These are phyloP conservation scores for Venturia effusa DNA, from an alignment of 2,329 filamentous ascomycete species.

Conservation along the genomic window DNA sequence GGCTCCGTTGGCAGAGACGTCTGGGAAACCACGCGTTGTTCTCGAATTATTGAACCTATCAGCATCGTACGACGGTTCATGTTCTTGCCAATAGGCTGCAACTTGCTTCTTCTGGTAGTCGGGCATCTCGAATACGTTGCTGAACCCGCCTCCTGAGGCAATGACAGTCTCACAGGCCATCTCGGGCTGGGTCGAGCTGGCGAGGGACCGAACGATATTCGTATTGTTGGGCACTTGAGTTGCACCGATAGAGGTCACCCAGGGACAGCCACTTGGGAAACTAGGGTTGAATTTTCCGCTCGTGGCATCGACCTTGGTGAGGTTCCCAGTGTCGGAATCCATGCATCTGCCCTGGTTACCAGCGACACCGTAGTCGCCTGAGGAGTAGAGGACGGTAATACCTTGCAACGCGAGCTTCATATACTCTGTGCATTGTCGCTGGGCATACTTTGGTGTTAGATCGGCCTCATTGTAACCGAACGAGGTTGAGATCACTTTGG, in stretches of 20 bases:
- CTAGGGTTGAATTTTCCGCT: slow-evolving; percentile 29
- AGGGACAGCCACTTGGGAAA: slow-evolving; percentile 38
- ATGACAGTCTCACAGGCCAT: slow-evolving; percentile 24
- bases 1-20: slow-evolving; percentile 10
- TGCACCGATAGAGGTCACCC: slow-evolving; percentile 35
- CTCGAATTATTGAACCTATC: slow-evolving; percentile 8
- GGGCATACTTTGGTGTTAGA: slow-evolving; percentile 26
- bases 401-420: slow-evolving; percentile 29
- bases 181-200: slow-evolving; percentile 8
- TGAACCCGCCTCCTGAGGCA: slow-evolving; percentile 34
- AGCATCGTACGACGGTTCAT: slow-evolving; percentile 1
- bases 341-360: slow-evolving; percentile 17
- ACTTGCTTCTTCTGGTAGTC: slow-evolving; percentile 6
- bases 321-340: slow-evolving; percentile 35
- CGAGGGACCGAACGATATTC: slow-evolving; percentile 5
- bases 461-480: slow-evolving; percentile 31
- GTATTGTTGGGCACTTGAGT: slow-evolving; percentile 7
- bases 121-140: slow-evolving; percentile 28
- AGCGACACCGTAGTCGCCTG: slow-evolving; percentile 28
- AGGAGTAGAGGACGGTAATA: slow-evolving; percentile 29
- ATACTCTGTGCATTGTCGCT: slow-evolving; percentile 29
- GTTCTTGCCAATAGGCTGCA: neutral
- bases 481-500: slow-evolving; percentile 27
- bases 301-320: slow-evolving; percentile 25
- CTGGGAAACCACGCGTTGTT: slow-evolving; percentile 10